Evolutionary conservation across 2,329 filamentous ascomycete genomes (phyloP).

Genomic region (Xylaria sp.): DNA sequence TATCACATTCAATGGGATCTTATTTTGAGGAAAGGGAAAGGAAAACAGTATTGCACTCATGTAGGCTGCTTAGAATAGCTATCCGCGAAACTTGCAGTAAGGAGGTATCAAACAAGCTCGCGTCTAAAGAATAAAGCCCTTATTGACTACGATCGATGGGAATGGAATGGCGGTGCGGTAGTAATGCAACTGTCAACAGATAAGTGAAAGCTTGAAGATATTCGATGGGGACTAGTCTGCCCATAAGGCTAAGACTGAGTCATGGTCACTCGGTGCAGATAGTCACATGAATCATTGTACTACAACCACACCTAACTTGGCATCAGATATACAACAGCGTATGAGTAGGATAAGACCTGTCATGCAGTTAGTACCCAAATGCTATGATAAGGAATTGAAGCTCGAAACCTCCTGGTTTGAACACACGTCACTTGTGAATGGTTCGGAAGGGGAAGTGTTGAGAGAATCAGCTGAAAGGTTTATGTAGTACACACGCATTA

Average conservation of each 20-base stretch:
- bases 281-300: constrained; percentile 9
- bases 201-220: background rate
- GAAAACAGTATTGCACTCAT: background rate
- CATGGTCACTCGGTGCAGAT: too few species aligned
- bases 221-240: background rate
- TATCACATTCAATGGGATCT: background rate
- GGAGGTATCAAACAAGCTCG: background rate
- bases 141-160: background rate
- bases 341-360: background rate
- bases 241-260: background rate
- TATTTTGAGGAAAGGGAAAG: background rate
- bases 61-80: background rate
- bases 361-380: constrained; percentile 1
- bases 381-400: background rate
- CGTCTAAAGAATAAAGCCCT: background rate
- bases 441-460: background rate
- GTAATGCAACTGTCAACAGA: background rate
- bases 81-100: background rate
- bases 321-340: background rate
- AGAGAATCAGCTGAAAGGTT: background rate
- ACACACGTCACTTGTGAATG: background rate
- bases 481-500: background rate
- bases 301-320: constrained; percentile 4
- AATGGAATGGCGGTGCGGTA: background rate
- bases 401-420: background rate